A percentile compares a stretch with the other conserved stretches of the same genome.
Conservation (phyloP, 2,329 filamentous ascomycete species). For the Colletotrichum sidae region DNA sequence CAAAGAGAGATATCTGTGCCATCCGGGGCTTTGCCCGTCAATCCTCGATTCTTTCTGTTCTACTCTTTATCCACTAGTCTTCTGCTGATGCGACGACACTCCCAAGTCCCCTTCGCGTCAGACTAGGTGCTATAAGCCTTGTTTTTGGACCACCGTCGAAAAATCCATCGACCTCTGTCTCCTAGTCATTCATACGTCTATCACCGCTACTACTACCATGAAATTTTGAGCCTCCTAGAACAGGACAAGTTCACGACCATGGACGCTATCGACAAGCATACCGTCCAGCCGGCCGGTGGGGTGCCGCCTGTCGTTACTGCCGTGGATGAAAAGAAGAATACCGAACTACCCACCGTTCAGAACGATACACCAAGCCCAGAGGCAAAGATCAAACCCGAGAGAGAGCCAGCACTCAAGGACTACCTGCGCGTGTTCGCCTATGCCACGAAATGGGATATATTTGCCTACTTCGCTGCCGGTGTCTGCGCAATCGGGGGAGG, state of each 20-base stretch:
- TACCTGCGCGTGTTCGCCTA: constrained; percentile 66
- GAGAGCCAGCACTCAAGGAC: constrained; percentile 58
- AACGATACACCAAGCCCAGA: constrained; percentile 47
- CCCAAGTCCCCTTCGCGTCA: too few relatives aligned
- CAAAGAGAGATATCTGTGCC: too few relatives aligned
- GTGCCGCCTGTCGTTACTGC: background rate
- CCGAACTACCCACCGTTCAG: constrained; percentile 1
- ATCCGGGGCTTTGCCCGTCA: too few relatives aligned
- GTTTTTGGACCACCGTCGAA: too few relatives aligned
- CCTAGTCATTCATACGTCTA: background rate
- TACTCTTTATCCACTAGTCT: too few relatives aligned
- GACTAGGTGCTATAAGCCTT: too few relatives aligned
- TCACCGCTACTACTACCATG: background rate
- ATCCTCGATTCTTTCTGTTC: too few relatives aligned
- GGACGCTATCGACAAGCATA: constrained; percentile 5
- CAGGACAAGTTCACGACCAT: background rate
- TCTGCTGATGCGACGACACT: too few relatives aligned
- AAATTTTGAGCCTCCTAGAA: background rate
- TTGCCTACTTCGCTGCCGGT: constrained; percentile 59
- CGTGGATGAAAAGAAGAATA: constrained; percentile 16
- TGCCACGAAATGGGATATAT: constrained; percentile 63
- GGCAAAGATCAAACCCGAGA: constrained; percentile 54
- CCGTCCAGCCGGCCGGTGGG: constrained; percentile 4
- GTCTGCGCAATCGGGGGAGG: constrained; percentile 64
- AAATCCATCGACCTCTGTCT: too few relatives aligned